Evolutionary conservation across 192 early-diverging fungal species (phyloP), one percentile per base, ranked within the genome.

Genomic region (Coemansia sp.): DNA sequence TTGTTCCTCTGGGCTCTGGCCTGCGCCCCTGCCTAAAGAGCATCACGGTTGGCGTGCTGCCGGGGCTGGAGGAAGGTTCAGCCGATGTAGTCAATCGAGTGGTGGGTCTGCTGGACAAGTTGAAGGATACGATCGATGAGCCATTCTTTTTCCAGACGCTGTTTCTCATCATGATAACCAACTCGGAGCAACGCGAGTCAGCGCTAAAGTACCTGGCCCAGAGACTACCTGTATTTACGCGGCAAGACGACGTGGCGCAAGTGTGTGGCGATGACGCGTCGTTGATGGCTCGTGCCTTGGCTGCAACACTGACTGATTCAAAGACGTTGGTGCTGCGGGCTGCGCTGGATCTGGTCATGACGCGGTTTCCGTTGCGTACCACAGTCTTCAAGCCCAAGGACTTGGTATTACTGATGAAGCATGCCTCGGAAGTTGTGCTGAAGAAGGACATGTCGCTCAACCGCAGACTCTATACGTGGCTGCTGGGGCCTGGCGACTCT

Each of bases 401-500:
- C 60, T 59, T 89, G 36, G 80, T 84, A 8, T 58, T 91, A 23
- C 71, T 97, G 40, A 83, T 92, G 53, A 82, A 84, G 16, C 79
- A 88, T 8, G 95, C 93, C 0, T 76, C 92, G 2, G 79, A 83
- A 23, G 94, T 96, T 16, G 92, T 96, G 9, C 64, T 96, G 57
- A 78, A 90, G 33, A 92, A 91, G 67, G 96, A 98, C 72, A 96
- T 96, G 93, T 94, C 95, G 21, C 84, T 98, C 14, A 98, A 94
- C 64, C 75, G 94, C 48, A 73, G 96, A 37, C 81, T 98, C n/a
- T 96, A 95, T 70, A 85, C 92, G 3, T 98, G 95, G 95, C 71
- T 98, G 9, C 68, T 92, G 38, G 91, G 92, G 14, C 37, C 72
- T 43, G 76, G 83, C 28, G 63, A 83, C 28, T 63, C 84, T 0